Evolutionary conservation across 2,329 filamentous ascomycete genomes (phyloP).

Genomic region (Pleomassaria siparia): DNA sequence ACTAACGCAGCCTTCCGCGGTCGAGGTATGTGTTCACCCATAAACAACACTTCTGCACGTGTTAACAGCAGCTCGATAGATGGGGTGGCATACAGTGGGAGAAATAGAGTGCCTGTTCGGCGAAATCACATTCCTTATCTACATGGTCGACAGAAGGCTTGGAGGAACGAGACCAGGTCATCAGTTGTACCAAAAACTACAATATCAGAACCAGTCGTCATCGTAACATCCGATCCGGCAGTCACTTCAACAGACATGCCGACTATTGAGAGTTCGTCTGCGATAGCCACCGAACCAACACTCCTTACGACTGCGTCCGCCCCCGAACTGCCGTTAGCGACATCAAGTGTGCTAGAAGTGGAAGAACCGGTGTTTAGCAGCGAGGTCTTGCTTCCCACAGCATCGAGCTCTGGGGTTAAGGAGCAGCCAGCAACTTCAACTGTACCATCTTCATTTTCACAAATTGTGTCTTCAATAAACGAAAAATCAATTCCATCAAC

Average conservation of each 20-base stretch:
- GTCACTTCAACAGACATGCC: not conserved
- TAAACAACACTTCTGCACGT: not conserved
- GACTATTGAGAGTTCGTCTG: not conserved
- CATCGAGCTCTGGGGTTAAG: not conserved
- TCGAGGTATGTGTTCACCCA: conserved; percentile 15
- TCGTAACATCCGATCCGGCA: not conserved
- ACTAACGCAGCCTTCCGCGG: conserved; percentile 19
- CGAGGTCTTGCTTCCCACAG: not conserved
- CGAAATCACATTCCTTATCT: conserved; percentile 5
- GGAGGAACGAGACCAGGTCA: conserved; percentile 6
- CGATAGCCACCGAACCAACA: not conserved
- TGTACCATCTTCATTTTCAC: not conserved
- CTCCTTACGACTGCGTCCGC: not conserved
- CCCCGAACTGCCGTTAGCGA: not conserved
- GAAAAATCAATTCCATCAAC: not conserved
- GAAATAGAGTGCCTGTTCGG: conserved; percentile 4
- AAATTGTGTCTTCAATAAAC: not conserved
- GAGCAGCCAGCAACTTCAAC: not conserved
- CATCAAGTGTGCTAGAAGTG: not conserved
- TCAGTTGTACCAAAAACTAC: conserved; percentile 3
- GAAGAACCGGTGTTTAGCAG: not conserved
- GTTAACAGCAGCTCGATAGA: conserved; percentile 9
- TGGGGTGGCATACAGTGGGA: conserved; percentile 4
- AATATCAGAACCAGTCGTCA: not conserved
- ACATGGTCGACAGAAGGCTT: conserved; percentile 9